Evolutionary conservation across 352 stramenopile species (phyloP).

Genomic region (Pythium rhizo-oryzae): DNA sequence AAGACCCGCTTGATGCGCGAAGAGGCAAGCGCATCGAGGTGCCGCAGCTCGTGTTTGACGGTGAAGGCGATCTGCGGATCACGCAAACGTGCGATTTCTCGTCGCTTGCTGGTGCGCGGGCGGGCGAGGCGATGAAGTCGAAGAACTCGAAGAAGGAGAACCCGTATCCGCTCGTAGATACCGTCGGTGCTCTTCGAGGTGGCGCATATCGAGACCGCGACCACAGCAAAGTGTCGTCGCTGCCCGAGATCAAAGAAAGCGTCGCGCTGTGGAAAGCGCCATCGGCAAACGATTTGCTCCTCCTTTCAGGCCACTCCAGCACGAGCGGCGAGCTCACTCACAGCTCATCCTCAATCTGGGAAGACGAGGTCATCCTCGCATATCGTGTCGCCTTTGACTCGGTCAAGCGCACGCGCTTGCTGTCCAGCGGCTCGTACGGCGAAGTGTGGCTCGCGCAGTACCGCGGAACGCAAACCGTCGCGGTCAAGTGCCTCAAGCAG

Average conservation of each 20-base stretch:
- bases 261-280: conserved; percentile 9
- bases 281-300: conserved; percentile 8
- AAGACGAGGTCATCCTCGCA: conserved; percentile 58
- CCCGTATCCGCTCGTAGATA: background rate
- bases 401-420: conserved; percentile 26
- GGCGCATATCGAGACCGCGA: background rate
- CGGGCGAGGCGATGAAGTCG: background rate
- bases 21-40: background rate
- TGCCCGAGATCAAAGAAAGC: background rate
- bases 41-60: conserved; percentile 25
- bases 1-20: conserved; percentile 32
- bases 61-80: conserved; percentile 29
- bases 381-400: conserved; percentile 52
- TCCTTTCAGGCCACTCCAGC: conserved; percentile 14
- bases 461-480: conserved; percentile 23
- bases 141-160: too few relatives aligned
- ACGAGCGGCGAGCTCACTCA: background rate
- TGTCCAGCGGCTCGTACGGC: conserved; percentile 29
- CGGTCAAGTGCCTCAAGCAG: conserved; percentile 33
- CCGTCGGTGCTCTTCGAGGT: background rate
- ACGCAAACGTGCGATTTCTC: conserved; percentile 27
- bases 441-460: conserved; percentile 42
- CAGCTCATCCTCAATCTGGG: conserved; percentile 44
- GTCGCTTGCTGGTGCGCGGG: conserved; percentile 3
- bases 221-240: background rate